Base-by-base conservation (phyloP, 768 basidiomycete species). In the Trichaptum fuscoviolaceum region DNA sequence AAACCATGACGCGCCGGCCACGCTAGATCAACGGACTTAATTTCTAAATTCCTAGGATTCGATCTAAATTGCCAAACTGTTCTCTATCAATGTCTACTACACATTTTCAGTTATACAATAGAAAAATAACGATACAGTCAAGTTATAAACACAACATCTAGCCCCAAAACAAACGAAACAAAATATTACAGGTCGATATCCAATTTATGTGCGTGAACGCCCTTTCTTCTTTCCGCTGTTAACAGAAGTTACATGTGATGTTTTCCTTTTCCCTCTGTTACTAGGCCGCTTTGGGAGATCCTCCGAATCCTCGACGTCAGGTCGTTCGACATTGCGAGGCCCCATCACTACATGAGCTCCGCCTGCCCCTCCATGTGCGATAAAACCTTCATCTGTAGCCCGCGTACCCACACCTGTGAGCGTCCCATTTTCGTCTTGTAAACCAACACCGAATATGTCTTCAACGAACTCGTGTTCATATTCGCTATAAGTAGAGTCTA, bases 321-420 rank as follows among this genome's bases (percentile, higher is more conserved):
- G 86, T n/a, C 84, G 88, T 58, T 83, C 82, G 5, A 89, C 83
- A 70, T 88, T 88, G 3, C 89, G 90, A 27, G 79, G 83, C 8
- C 86, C 88, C 85, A 91, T 87, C 66, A 86, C 85, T 12, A 93
- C 87, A 0, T 91, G 87, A 0, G 72, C 66, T 0, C 92, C 92
- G 25, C 87, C 90, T 10, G 83, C 90, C 0, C 92, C 91, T 15
- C 91, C 91, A 70, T 85, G 87, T 3, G 89, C 87, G 24, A 92
- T 77, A 68, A 92, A 93, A 1, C 89, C 88, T 5, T 73, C 77
- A 20, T 75, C 79, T 70, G 81, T 85, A 63, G 81, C 84, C 72
- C 79, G 80, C 57, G 79, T 84, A 12, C 89, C 89, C 1, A 84
- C 80, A 20, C 83, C 88, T 1, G 79, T 74, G 15, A 86, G 81